Conservation (phyloP, 495 filamentous ascomycete genomes). For the Hypomontagnella monticulosa region DNA sequence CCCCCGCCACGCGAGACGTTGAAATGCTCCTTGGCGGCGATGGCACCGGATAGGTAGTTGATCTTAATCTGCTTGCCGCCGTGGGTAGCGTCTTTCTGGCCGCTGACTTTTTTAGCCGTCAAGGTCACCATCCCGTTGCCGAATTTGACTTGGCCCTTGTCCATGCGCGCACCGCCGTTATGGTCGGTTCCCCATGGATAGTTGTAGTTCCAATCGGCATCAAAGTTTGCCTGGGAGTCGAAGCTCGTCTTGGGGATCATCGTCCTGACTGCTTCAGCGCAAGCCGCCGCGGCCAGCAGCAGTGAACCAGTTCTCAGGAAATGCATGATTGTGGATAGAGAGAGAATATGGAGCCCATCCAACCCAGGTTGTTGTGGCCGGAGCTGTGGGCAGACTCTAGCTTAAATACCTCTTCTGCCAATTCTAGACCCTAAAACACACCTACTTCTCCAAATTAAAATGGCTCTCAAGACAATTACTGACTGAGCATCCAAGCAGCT, state of each 20-base stretch:
- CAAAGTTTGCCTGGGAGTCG: slow-evolving; percentile 60
- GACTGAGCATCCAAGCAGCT: not conserved
- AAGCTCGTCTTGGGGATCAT: slow-evolving; percentile 65
- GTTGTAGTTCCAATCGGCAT: slow-evolving; percentile 63
- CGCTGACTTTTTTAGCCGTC: slow-evolving; percentile 56
- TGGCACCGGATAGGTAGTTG: slow-evolving; percentile 63
- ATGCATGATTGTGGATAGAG: slow-evolving; percentile 27
- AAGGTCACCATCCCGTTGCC: slow-evolving; percentile 53
- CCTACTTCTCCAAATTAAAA: not conserved
- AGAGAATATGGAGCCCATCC: not conserved
- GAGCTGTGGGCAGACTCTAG: not conserved
- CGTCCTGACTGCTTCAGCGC: slow-evolving; percentile 48
- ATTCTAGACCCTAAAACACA: slow-evolving; percentile 6
- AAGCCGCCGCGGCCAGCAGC: slow-evolving; percentile 28
- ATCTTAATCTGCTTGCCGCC: slow-evolving; percentile 62
- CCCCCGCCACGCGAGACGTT: slow-evolving; percentile 58
- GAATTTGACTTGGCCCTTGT: slow-evolving; percentile 50
- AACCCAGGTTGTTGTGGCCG: too few relatives aligned
- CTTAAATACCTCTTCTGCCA: slow-evolving; percentile 5
- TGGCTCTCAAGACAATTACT: not conserved
- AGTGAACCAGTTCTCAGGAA: slow-evolving; percentile 10
- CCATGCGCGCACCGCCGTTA: slow-evolving; percentile 69
- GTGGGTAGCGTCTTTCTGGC: slow-evolving; percentile 52
- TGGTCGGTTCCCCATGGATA: slow-evolving; percentile 55
- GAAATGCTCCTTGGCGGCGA: slow-evolving; percentile 59